Conservation (phyloP, 257 asterid genomes). For the Solanum okadae region DNA sequence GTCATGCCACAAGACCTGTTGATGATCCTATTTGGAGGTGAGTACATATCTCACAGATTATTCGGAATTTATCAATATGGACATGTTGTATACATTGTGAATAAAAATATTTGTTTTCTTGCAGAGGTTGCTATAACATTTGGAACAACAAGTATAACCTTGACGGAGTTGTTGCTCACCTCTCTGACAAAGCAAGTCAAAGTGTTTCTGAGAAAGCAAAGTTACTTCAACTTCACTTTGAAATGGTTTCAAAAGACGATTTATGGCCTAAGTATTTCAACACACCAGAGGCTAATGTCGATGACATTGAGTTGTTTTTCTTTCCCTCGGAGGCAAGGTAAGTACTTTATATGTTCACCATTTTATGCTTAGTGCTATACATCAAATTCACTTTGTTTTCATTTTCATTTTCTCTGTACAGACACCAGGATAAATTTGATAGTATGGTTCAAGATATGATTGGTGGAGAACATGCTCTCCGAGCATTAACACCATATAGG, state of each 20-base stretch:
- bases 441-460: no score
- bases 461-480: slow-evolving; percentile 39
- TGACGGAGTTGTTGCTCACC: slow-evolving; percentile 46
- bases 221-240: slow-evolving; percentile 11
- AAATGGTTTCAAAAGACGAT: slow-evolving; percentile 45
- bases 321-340: slow-evolving; percentile 47
- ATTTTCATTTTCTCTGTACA: background rate
- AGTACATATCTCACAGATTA: no score
- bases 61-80: no score
- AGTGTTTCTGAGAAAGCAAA: slow-evolving; percentile 32
- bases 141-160: slow-evolving; percentile 13
- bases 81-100: no score
- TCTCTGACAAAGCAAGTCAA: slow-evolving; percentile 40
- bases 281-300: slow-evolving; percentile 27
- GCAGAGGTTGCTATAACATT: slow-evolving; percentile 46
- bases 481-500: slow-evolving; percentile 32
- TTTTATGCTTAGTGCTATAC: background rate
- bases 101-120: background rate
- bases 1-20: background rate
- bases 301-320: slow-evolving; percentile 59
- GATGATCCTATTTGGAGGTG: slow-evolving; percentile 58
- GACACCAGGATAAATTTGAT: no score
- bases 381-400: background rate
- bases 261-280: slow-evolving; percentile 45
- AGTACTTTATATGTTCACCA: background rate